phyloP scores from a whole-genome alignment of 2,329 filamentous ascomycete species.

The Clonostachys sp. region DNA sequence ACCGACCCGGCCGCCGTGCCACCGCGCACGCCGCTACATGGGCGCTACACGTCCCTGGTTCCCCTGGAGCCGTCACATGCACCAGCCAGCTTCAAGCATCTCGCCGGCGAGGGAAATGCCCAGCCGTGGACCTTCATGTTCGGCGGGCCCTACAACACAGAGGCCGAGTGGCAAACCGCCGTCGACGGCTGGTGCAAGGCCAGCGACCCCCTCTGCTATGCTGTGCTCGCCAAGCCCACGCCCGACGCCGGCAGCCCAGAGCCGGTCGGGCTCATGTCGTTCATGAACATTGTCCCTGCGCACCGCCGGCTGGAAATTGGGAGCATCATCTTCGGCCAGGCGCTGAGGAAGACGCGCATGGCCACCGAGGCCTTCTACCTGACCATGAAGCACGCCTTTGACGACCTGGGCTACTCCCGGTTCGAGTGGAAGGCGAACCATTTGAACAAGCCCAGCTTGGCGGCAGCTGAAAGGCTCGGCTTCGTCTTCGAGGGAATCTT shows the following conservation, averaged over 20 bases:
- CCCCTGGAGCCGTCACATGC: constrained; percentile 18
- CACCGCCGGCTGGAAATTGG: constrained; percentile 55
- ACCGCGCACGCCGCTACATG: constrained; percentile 13
- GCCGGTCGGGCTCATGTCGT: constrained; percentile 33
- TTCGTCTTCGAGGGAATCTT: constrained; percentile 58
- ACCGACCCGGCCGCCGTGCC: constrained; percentile 8
- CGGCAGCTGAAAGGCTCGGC: constrained; percentile 52
- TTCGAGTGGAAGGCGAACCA: constrained; percentile 63
- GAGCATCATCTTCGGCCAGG: constrained; percentile 42
- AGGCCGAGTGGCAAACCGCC: constrained; percentile 8
- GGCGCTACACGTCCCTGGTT: constrained; percentile 21
- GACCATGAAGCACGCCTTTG: constrained; percentile 46
- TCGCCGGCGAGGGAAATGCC: constrained; percentile 21
- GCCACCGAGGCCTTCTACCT: constrained; percentile 57
- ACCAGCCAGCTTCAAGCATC: constrained; percentile 18
- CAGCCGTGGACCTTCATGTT: constrained; percentile 27
- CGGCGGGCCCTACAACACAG: constrained; percentile 13
- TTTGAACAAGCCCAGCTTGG: constrained; percentile 46
- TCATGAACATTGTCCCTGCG: constrained; percentile 39
- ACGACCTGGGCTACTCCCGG: constrained; percentile 44
- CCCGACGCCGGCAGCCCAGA: constrained; percentile 19
- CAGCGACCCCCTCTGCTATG: constrained; percentile 33
- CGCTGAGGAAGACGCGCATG: constrained; percentile 45
- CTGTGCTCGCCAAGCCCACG: constrained; percentile 24
- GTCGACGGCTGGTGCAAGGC: constrained; percentile 14